Conservation (phyloP, 2,329 filamentous ascomycete genomes). For the Fusarium oligoseptatum region DNA sequence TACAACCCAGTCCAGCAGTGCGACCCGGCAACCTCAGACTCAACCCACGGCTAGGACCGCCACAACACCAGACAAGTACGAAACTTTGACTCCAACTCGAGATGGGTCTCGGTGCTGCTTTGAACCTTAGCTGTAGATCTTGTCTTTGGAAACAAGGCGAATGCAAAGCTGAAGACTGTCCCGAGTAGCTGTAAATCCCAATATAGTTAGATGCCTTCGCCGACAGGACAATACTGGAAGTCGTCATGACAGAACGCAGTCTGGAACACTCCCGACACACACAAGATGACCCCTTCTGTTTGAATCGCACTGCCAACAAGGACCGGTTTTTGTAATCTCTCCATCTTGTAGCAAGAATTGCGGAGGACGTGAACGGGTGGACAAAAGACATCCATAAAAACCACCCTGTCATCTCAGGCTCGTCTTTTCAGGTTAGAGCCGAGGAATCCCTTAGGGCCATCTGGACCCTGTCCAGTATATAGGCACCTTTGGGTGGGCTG, state of each 20-base stretch:
- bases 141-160: constrained; percentile 6
- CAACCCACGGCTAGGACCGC: constrained; percentile 18
- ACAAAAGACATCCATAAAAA: constrained; percentile 98
- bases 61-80: constrained; percentile 79
- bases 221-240: constrained; percentile 24
- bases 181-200: constrained; percentile 23
- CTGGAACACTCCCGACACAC: constrained; percentile 19
- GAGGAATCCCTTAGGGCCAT: constrained; percentile 61
- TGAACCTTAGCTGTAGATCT: constrained; percentile 18
- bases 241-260: constrained; percentile 31
- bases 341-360: constrained; percentile 58
- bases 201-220: constrained; percentile 37
- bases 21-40: constrained; percentile 16
- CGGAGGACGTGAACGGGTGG: constrained; percentile 79
- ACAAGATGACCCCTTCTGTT: constrained; percentile 73
- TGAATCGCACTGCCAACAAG: constrained; percentile 85
- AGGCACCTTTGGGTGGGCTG: constrained; percentile 55
- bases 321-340: constrained; percentile 97
- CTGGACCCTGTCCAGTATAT: constrained; percentile 33
- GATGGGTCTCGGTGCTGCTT: constrained; percentile 80
- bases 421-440: constrained; percentile 55
- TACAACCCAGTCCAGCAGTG: constrained; percentile 37
- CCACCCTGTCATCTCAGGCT: constrained; percentile 73
- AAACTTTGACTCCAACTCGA: constrained; percentile 94
- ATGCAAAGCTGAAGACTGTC: constrained; percentile 27